Percentiles rank a stretch among this genome's conserved stretches.
phyloP scores from a whole-genome alignment of 148 eudicot genomes.

The Oxyria digyna region DNA sequence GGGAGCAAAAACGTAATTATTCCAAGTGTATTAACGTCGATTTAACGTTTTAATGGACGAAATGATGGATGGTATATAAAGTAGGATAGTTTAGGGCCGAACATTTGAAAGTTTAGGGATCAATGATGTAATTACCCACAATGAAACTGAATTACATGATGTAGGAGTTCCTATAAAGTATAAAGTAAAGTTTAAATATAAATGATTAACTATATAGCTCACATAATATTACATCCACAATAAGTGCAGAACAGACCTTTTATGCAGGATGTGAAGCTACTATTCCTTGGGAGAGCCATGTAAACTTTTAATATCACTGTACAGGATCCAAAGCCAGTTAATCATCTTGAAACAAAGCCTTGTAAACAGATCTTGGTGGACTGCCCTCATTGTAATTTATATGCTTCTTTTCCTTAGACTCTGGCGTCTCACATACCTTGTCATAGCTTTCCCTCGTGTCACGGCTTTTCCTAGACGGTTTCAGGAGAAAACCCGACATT shows the following conservation, averaged over 20 bases:
- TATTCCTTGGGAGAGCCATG: background rate
- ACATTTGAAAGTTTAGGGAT: too few species aligned
- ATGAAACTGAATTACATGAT: background rate
- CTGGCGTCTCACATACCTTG: conserved; percentile 74
- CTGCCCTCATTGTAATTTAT: conserved; percentile 15
- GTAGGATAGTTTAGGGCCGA: too few species aligned
- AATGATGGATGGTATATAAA: too few species aligned
- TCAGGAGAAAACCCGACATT: conserved; percentile 24
- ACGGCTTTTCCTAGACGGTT: conserved; percentile 38
- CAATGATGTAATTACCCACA: too few species aligned
- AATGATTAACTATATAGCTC: background rate
- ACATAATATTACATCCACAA: background rate
- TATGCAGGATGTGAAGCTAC: background rate
- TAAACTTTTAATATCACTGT: background rate
- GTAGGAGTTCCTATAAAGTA: background rate
- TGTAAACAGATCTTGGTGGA: conserved; percentile 32
- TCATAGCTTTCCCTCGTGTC: conserved; percentile 30
- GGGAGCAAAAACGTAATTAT: too few species aligned
- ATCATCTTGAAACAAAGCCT: conserved; percentile 65
- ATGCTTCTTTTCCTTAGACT: conserved; percentile 32
- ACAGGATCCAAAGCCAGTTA: background rate
- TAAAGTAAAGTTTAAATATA: background rate
- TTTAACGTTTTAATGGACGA: too few species aligned
- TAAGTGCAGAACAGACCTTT: too few species aligned
- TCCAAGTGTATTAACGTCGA: too few species aligned